Base-by-base conservation (phyloP, 2,329 filamentous ascomycete species). In the Clonostachys chloroleuca region DNA sequence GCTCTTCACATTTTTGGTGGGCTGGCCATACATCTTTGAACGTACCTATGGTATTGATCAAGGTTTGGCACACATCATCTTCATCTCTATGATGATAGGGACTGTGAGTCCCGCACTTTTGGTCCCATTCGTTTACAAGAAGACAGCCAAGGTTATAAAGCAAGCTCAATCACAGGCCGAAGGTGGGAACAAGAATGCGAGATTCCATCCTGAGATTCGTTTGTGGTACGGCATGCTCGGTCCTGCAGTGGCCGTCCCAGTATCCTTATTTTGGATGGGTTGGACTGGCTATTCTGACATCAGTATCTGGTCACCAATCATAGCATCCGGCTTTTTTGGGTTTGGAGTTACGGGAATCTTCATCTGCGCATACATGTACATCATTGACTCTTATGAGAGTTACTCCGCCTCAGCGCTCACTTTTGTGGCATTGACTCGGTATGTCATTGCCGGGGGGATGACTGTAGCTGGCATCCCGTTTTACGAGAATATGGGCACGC, bases 1-100 rank as follows among this genome's bases (percentile, higher is more conserved):
- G 0, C 60, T 80, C 1, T 81, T 80, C 56, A 74, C 74, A 0
- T 74, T 80, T 45, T 66, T 80, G 5, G 68, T 73, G 4, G 76
- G 77, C 2, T 78, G 74, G 57, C 65, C 70, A 0, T 71, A 67
- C 42, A 72, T 81, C 42, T 81, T 77, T 47, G 62, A 64, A 12
- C 44, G 59, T 5, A 67, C 61, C 0, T 76, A 77, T 42, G 59
- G 57, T 14, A 69, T 75, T 46, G 53, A 55, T 0, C 63, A 67
- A 6, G 70, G 73, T 2, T 57, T 74, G 0, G 64, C 66, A 30
- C 70, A 70, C 44, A 60, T 73, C 18, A 63, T 67, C 42, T 78
- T 73, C 55, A 56, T 72, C 14, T 64, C 67, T 39, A 68, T 77
- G 49, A 69, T 68, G 2, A 43, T 72, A 2, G 73, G 73, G 2